A percentile compares a stretch with the other conserved stretches of the same genome.
phyloP scores from a whole-genome alignment of 2,329 filamentous ascomycete species.

The Pseudofabraea citricarpa region DNA sequence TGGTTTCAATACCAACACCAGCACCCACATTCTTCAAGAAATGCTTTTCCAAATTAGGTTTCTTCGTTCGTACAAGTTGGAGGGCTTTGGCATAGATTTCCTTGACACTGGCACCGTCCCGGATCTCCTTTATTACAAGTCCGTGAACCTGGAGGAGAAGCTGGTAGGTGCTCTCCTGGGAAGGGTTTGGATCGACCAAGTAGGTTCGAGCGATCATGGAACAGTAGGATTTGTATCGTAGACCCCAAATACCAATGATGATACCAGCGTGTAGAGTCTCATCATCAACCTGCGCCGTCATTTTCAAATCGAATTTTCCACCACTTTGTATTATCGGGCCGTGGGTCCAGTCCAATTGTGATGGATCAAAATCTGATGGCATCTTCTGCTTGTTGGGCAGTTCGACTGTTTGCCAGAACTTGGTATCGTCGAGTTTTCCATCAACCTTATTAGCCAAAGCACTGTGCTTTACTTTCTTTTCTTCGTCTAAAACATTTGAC shows the following conservation, averaged over 20 bases:
- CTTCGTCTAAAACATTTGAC: conserved; percentile 90
- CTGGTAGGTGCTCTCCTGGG: conserved; percentile 92
- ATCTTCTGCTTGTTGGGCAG: conserved; percentile 69
- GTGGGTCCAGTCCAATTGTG: conserved; percentile 91
- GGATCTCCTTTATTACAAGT: conserved; percentile 82
- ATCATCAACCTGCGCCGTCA: conserved; percentile 72
- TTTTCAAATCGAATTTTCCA: conserved; percentile 87
- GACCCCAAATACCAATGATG: conserved; percentile 85
- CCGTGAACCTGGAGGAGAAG: conserved; percentile 81
- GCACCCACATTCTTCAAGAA: conserved; percentile 90
- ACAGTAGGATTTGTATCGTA: conserved; percentile 94
- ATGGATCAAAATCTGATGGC: conserved; percentile 78
- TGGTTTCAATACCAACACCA: conserved; percentile 88
- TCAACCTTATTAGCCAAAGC: conserved; percentile 82
- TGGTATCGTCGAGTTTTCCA: conserved; percentile 85
- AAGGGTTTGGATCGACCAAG: conserved; percentile 93
- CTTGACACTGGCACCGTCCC: conserved; percentile 79
- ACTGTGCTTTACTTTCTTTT: conserved; percentile 94
- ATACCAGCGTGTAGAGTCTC: conserved; percentile 84
- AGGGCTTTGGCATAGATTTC: conserved; percentile 90
- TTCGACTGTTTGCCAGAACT: conserved; percentile 83
- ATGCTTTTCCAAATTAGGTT: conserved; percentile 91
- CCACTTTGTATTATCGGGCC: conserved; percentile 91
- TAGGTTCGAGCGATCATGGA: conserved; percentile 91
- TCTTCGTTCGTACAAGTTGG: conserved; percentile 76